A percentile compares a stretch with the other conserved stretches of the same genome.
These are phyloP conservation scores for Xylaria sp. DNA, from an alignment of 2,329 filamentous ascomycete species.

Conservation along the genomic window DNA sequence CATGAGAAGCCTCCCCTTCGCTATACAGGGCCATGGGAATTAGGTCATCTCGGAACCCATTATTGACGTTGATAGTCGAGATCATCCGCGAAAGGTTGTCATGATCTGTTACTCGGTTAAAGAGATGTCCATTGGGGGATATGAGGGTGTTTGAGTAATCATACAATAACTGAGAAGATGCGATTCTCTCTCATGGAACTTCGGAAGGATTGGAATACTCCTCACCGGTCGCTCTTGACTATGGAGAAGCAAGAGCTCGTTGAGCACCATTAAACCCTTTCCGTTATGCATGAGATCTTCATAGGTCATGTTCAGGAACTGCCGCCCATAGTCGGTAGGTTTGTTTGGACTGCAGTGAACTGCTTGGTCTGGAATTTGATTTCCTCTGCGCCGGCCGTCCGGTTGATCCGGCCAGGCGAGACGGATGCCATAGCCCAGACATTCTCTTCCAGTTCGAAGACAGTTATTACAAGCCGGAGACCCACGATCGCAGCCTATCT, in stretches of 20 bases:
- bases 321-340: conserved; percentile 50
- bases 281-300: conserved; percentile 51
- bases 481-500: conserved; percentile 60
- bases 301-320: conserved; percentile 56
- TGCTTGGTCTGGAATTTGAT: conserved; percentile 49
- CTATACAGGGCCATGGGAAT: conserved; percentile 58
- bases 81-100: conserved; percentile 57
- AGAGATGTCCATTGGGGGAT: not conserved
- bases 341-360: conserved; percentile 45
- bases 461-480: conserved; percentile 59
- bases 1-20: conserved; percentile 51
- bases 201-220: conserved; percentile 46
- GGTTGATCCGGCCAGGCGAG: conserved; percentile 60
- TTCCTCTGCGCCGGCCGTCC: conserved; percentile 56
- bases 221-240: conserved; percentile 46
- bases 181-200: conserved; percentile 47
- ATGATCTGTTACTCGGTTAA: conserved; percentile 50
- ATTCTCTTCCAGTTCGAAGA: conserved; percentile 54
- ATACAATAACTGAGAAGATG: conserved; percentile 50
- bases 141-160: conserved; percentile 19
- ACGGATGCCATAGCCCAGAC: conserved; percentile 58
- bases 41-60: conserved; percentile 59
- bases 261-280: conserved; percentile 47
- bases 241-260: conserved; percentile 42
- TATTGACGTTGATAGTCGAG: conserved; percentile 58